Evolutionary conservation across 768 basidiomycete species (phyloP).

Genomic region (Lactarius pseudohatsudake): DNA sequence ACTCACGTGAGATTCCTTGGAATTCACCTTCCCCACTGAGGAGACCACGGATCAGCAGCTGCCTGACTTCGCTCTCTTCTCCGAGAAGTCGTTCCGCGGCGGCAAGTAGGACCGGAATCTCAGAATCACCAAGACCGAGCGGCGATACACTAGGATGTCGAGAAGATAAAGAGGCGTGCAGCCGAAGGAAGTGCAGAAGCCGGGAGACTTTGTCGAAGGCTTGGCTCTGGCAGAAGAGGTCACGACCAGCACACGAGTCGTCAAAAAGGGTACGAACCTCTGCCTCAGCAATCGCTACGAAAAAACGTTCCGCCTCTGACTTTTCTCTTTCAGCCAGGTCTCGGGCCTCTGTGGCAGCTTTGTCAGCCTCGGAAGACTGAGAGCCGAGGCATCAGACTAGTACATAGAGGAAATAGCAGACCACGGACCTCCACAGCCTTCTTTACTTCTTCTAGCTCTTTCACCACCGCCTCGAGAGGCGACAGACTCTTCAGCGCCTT

Average conservation of each 20-base stretch:
- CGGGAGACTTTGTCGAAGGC: conserved; percentile 46
- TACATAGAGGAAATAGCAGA: neutral
- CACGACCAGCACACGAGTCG: conserved; percentile 1
- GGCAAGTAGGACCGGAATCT: conserved; percentile 54
- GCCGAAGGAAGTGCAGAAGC: conserved; percentile 57
- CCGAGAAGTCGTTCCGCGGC: conserved; percentile 56
- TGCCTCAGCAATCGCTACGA: conserved; percentile 54
- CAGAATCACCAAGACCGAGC: conserved; percentile 49
- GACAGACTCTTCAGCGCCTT: conserved; percentile 71
- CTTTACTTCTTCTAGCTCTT: conserved; percentile 82
- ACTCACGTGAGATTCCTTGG: conserved; percentile 65
- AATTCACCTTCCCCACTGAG: conserved; percentile 58
- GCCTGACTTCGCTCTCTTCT: conserved; percentile 51
- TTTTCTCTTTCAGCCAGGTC: conserved; percentile 59
- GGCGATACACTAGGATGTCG: conserved; percentile 45
- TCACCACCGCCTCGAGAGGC: conserved; percentile 71
- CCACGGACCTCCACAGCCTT: conserved; percentile 75
- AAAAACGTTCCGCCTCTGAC: conserved; percentile 53
- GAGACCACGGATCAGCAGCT: conserved; percentile 53
- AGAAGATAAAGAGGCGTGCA: conserved; percentile 50
- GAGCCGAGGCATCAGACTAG: conserved; percentile 8
- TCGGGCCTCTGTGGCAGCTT: conserved; percentile 52
- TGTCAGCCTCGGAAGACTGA: conserved; percentile 65
- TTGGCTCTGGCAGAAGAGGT: conserved; percentile 40
- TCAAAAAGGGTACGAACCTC: conserved; percentile 46